Base-by-base conservation (phyloP, 768 basidiomycete genomes). In the Trametes cinnabarina region DNA sequence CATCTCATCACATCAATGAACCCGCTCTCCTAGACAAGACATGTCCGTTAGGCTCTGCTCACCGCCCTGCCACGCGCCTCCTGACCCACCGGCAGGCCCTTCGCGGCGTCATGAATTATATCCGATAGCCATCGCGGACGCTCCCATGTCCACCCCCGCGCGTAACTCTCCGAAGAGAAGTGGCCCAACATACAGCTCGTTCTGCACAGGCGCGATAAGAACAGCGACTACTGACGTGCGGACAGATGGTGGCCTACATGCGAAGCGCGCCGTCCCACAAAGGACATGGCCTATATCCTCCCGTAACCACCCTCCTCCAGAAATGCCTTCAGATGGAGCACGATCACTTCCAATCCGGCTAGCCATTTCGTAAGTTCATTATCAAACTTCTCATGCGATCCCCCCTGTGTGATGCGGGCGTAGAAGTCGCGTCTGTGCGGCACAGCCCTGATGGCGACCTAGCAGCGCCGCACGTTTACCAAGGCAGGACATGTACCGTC, bases 361-460 rank as follows among this genome's bases (percentile, higher is more conserved):
- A 90, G 75, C 89, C 89, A 91, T 52, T 76, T 77, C 25, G 71
- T 65, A 17, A 91, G 73, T 60, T 82, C 84, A 0, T 57, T 66
- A 55, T 81, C 77, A 30, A 91, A 77, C 54, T 80, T 79, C 54
- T 83, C 82, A 9, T 73, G 42, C 4, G 84, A 77, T 1, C 77
- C 82, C 1, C 85, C 83, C 51, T 87, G 78, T 1, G 82, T 76
- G n/a, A 91, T 77, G 20, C 81, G 78, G 4, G 72, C 68, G 60
- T 84, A 88, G 67, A 91, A 91, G 41, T 83, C 82, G 23, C 71
- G 69, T 0, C 88, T 84, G 15, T 77, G 73, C 0, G 88, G 85
- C 28, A 82, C 86, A 32, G 79, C 81, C 49, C 81, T 81, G 54
- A 75, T 72, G 15, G 74, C 74, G 40, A 75, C 62, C 74, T 75